These are phyloP conservation scores for Boletus speciosus DNA, from an alignment of 768 basidiomycete genomes.

Conservation along the genomic window DNA sequence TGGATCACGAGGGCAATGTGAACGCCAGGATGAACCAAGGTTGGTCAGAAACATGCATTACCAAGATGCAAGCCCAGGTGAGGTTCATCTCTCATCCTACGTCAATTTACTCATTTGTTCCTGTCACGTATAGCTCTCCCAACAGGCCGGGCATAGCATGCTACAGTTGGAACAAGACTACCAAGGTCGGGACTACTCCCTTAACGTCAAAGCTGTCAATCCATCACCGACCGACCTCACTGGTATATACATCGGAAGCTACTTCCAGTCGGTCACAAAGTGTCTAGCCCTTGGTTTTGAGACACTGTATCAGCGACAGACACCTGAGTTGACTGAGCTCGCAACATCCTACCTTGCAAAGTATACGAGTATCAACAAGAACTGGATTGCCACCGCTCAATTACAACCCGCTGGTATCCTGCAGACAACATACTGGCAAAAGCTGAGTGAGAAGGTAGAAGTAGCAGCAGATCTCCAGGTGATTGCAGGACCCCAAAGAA, in stretches of 20 bases:
- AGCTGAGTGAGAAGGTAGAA: slow-evolving; percentile 91
- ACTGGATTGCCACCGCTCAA: slow-evolving; percentile 93
- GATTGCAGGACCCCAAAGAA: slow-evolving; percentile 69
- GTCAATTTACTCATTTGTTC: slow-evolving; percentile 2
- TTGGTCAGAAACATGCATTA: slow-evolving; percentile 73
- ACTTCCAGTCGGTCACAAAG: slow-evolving; percentile 90
- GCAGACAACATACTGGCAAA: slow-evolving; percentile 96
- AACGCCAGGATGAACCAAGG: slow-evolving; percentile 87
- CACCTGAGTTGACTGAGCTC: slow-evolving; percentile 66
- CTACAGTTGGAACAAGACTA: slow-evolving; percentile 93
- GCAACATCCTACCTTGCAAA: slow-evolving; percentile 79
- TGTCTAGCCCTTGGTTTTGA: slow-evolving; percentile 87
- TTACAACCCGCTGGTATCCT: slow-evolving; percentile 78
- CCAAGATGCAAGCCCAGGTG: slow-evolving; percentile 89
- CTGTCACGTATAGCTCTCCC: slow-evolving; percentile 56
- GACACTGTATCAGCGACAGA: slow-evolving; percentile 75
- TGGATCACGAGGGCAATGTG: slow-evolving; percentile 92
- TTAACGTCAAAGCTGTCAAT: slow-evolving; percentile 88
- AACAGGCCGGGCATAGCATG: slow-evolving; percentile 81
- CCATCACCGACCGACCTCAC: slow-evolving; percentile 83
- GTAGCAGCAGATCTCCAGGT: slow-evolving; percentile 93
- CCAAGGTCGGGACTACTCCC: slow-evolving; percentile 78
- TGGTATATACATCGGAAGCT: slow-evolving; percentile 88
- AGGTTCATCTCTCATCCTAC: slow-evolving; percentile 19
- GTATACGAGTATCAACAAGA: slow-evolving; percentile 64